Base-by-base conservation (phyloP, 1,284 basidiomycete genomes). In the Takashimella tepidaria region DNA sequence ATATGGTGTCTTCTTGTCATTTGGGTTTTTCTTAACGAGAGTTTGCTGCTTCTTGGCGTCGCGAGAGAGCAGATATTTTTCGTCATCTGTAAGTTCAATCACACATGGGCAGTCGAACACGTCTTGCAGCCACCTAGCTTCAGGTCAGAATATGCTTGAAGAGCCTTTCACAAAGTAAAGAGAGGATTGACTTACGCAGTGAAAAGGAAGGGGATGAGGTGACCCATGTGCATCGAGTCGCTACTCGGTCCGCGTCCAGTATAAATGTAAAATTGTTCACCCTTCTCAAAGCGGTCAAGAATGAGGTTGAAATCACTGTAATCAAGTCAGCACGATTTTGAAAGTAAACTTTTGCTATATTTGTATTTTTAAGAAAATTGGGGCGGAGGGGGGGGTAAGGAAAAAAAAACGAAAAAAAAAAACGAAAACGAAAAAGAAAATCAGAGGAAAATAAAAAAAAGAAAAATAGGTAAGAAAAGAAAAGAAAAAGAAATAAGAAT, bases 11-110 rank as follows among this genome's bases (percentile, higher is more conserved):
- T 96, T 83, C 60, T 72, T 70, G 62, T 70, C 70, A 45, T 61
- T 62, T 31, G 70, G 68, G 68, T 67, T 63, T 61, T 71, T 73
- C 61, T 73, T 73, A 61, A 68, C 58, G 43, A 68, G 56, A 20
- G 71, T 70, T 41, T 67, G 67, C 59, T 74, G 72, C 56, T 74
- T 74, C 64, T 76, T 76, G 53, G 67, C 54, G 59, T 92, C 85
- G 50, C 92, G 88, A 76, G 98, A 96, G 82, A 99, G 96, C 52
- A 99, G 77, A 79, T 98, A 99, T 76, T 99, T 99, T 75, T 99
- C 96, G 74, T 99, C 96, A 70, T 99, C 96, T 47, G 95, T 98
- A 5, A 98, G 82, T 74, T 98, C 95, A 51, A 98, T 81, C 51
- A 98, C 96, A 37, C 97, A 79, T 3, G 95, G 92, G 12, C 91